Evolutionary conservation across 768 basidiomycete genomes (phyloP).

Genomic region (Suillus americanus): DNA sequence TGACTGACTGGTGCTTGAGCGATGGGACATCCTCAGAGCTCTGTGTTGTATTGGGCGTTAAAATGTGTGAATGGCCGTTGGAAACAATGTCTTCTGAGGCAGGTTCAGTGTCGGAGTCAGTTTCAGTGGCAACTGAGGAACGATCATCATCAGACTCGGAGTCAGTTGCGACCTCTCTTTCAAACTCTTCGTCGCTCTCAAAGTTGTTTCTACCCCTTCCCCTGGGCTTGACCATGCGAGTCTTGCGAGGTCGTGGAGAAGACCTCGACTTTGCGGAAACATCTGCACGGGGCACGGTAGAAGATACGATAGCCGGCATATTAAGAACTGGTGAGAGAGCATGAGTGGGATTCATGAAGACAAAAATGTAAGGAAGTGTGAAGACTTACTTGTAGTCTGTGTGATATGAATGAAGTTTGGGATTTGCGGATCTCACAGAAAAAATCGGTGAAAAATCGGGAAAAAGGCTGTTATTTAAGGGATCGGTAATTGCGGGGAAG

Average conservation of each 20-base stretch:
- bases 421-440: slow-evolving; percentile 26
- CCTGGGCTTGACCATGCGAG: slow-evolving; percentile 54
- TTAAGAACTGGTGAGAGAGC: slow-evolving; percentile 20
- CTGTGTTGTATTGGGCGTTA: slow-evolving; percentile 70
- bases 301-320: slow-evolving; percentile 48
- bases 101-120: slow-evolving; percentile 73
- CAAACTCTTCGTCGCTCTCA: slow-evolving; percentile 78
- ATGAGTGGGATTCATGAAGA: slow-evolving; percentile 10
- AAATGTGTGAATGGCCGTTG: slow-evolving; percentile 49
- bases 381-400: slow-evolving; percentile 35
- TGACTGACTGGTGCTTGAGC: slow-evolving; percentile 23
- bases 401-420: slow-evolving; percentile 27
- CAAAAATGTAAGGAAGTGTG: slow-evolving; percentile 21
- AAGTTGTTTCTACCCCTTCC: slow-evolving; percentile 58
- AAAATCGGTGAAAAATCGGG: slow-evolving; percentile 20
- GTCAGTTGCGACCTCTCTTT: slow-evolving; percentile 69
- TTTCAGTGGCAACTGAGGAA: slow-evolving; percentile 57
- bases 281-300: slow-evolving; percentile 32
- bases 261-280: slow-evolving; percentile 32
- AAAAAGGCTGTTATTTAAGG: slow-evolving; percentile 10
- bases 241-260: slow-evolving; percentile 33
- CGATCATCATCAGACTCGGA: slow-evolving; percentile 63
- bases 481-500: slow-evolving; percentile 16
- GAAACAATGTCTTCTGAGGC: slow-evolving; percentile 61
- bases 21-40: slow-evolving; percentile 47